Conservation (phyloP, 768 basidiomycete species). For the Termitomyces sp. region DNA sequence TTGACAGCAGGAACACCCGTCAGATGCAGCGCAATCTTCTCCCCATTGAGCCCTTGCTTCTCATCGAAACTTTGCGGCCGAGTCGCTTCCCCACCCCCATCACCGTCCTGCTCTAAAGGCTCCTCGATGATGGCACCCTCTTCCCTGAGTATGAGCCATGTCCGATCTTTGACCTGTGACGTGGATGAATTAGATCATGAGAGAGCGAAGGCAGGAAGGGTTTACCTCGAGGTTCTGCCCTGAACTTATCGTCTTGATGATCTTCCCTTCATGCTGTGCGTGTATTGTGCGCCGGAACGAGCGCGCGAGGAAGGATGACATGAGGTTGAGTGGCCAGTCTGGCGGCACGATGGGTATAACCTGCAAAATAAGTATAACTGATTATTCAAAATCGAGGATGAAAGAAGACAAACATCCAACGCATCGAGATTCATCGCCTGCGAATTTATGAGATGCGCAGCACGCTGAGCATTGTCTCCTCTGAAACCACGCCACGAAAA, state of each 20-base stretch:
- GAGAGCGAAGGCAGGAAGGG: neutral
- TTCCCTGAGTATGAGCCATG: slow-evolving; percentile 57
- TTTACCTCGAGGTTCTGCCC: slow-evolving; percentile 76
- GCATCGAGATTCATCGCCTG: slow-evolving; percentile 80
- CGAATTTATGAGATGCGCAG: slow-evolving; percentile 71
- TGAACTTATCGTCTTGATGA: slow-evolving; percentile 74
- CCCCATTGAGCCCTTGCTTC: slow-evolving; percentile 36
- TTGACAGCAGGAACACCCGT: neutral
- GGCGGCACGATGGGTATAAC: slow-evolving; percentile 66
- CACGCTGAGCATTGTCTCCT: slow-evolving; percentile 51
- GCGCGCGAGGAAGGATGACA: slow-evolving; percentile 77
- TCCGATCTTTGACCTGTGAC: slow-evolving; percentile 52
- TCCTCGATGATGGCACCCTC: slow-evolving; percentile 72
- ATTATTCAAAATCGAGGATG: neutral
- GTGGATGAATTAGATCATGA: neutral
- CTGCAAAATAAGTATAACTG: slow-evolving; percentile 28
- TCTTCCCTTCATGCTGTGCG: slow-evolving; percentile 62
- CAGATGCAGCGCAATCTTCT: slow-evolving; percentile 36
- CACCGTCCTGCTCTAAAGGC: slow-evolving; percentile 43
- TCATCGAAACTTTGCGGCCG: slow-evolving; percentile 42
- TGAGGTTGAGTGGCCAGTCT: slow-evolving; percentile 69
- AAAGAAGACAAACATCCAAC: slow-evolving; percentile 56
- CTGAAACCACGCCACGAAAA: slow-evolving; percentile 29
- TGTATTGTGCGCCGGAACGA: slow-evolving; percentile 79
- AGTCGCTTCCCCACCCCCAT: slow-evolving; percentile 5